A percentile compares a stretch with the other conserved stretches of the same genome.
These are phyloP conservation scores for Suhomyces ambrosiae DNA, from an alignment of 1,139 yeast species.

Conservation along the genomic window DNA sequence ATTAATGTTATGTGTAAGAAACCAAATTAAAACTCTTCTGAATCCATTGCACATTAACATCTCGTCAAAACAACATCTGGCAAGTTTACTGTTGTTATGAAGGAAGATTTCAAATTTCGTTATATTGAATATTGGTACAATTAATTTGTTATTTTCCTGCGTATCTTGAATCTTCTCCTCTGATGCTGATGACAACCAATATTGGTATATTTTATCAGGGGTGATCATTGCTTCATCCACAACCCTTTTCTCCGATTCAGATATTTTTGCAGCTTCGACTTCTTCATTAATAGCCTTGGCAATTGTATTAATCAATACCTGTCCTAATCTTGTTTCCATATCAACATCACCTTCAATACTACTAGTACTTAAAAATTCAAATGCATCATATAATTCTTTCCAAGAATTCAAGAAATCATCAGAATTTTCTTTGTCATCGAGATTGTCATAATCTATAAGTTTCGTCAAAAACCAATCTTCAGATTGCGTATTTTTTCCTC, in stretches of 20 bases:
- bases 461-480: constrained; percentile 24
- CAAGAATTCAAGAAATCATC: constrained; percentile 35
- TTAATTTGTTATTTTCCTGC: constrained; percentile 30
- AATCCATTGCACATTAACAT: constrained; percentile 65
- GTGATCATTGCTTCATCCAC: constrained; percentile 29
- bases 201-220: constrained; percentile 53
- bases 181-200: constrained; percentile 40
- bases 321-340: constrained; percentile 38
- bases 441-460: constrained; percentile 19
- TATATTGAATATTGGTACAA: constrained; percentile 46
- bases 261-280: constrained; percentile 13
- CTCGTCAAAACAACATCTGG: constrained; percentile 63
- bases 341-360: constrained; percentile 30
- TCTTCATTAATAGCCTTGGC: constrained; percentile 53
- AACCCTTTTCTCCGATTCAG: constrained; percentile 6
- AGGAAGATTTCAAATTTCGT: constrained; percentile 43
- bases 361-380: constrained; percentile 30
- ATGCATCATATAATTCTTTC: constrained; percentile 30
- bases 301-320: constrained; percentile 47
- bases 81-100: constrained; percentile 42
- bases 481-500: constrained; percentile 50
- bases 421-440: constrained; percentile 24
- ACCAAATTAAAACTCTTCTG: constrained; percentile 67
- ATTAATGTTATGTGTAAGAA: constrained; percentile 59
- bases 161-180: constrained; percentile 28